A percentile compares a stretch with the other conserved stretches of the same genome.
Evolutionary conservation across 345 rosid species (phyloP).

Genomic region (Rhodamnia argentea): DNA sequence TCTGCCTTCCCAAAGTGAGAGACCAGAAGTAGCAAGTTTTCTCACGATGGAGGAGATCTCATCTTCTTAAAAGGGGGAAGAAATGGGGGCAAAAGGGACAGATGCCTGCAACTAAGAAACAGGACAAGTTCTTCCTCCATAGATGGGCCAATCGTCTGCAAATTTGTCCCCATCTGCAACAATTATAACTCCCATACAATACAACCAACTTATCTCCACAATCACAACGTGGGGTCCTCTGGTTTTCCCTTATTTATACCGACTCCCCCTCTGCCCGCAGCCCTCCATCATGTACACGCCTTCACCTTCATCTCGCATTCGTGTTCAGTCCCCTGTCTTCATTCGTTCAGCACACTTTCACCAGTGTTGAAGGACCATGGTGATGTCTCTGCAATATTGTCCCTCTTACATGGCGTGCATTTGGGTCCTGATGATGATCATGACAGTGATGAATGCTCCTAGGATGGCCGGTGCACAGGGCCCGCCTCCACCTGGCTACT

Average conservation of each 20-base stretch:
- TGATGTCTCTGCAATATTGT: background rate
- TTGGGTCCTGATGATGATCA: background rate
- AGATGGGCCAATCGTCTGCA: conserved; percentile 1
- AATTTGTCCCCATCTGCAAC: conserved; percentile 14
- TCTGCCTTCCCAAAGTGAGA: background rate
- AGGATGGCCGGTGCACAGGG: conserved; percentile 16
- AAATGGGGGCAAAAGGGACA: background rate
- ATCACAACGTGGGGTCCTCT: conserved; percentile 16
- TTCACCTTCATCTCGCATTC: background rate
- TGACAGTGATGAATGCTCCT: conserved; percentile 10
- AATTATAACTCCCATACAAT: conserved; percentile 8
- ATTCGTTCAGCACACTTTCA: background rate
- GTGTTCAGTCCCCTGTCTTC: background rate
- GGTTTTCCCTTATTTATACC: conserved; percentile 27
- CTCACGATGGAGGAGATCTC: background rate
- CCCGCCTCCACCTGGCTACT: conserved; percentile 83
- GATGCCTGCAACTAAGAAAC: background rate
- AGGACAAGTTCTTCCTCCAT: conserved; percentile 1
- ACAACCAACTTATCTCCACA: conserved; percentile 26
- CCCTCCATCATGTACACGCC: conserved; percentile 4
- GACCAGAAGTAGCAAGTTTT: background rate
- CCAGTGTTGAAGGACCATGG: background rate
- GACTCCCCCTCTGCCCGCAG: background rate
- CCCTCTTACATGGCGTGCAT: conserved; percentile 28
- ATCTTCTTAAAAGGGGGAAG: background rate